Percentiles rank a stretch among this genome's conserved stretches.
These are phyloP conservation scores for Penicillium concentricum DNA, from an alignment of 2,329 filamentous ascomycete genomes.

Conservation along the genomic window DNA sequence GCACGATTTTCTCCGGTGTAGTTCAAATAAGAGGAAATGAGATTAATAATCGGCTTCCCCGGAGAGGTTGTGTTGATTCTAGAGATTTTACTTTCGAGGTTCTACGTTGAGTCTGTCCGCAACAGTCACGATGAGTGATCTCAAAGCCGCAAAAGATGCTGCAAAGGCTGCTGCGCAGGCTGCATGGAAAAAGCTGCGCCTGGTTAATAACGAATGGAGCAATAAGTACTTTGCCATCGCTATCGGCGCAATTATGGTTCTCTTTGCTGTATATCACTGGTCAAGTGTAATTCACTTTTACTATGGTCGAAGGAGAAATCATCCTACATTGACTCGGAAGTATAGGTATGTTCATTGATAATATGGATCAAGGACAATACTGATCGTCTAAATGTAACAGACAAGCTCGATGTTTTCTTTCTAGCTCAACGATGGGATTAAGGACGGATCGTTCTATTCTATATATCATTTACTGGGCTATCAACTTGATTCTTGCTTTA, in stretches of 20 bases:
- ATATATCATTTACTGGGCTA: conserved; percentile 10
- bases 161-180: neutral
- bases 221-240: conserved; percentile 17
- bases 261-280: conserved; percentile 14
- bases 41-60: neutral
- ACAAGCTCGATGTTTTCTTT: neutral
- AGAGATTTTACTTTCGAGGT: neutral
- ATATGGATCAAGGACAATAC: neutral
- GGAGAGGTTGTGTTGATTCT: neutral
- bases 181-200: neutral
- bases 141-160: neutral
- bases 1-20: neutral
- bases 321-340: neutral
- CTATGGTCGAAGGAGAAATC: neutral
- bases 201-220: conserved; percentile 14
- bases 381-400: neutral
- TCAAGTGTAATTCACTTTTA: neutral
- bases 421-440: neutral
- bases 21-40: neutral
- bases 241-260: conserved; percentile 14
- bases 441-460: conserved; percentile 7
- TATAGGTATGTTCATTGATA: neutral
- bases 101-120: neutral
- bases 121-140: neutral
- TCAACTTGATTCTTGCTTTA: conserved; percentile 8